These are phyloP conservation scores for Talaromyces wortmannii DNA, from an alignment of 495 filamentous ascomycete genomes.

Conservation along the genomic window DNA sequence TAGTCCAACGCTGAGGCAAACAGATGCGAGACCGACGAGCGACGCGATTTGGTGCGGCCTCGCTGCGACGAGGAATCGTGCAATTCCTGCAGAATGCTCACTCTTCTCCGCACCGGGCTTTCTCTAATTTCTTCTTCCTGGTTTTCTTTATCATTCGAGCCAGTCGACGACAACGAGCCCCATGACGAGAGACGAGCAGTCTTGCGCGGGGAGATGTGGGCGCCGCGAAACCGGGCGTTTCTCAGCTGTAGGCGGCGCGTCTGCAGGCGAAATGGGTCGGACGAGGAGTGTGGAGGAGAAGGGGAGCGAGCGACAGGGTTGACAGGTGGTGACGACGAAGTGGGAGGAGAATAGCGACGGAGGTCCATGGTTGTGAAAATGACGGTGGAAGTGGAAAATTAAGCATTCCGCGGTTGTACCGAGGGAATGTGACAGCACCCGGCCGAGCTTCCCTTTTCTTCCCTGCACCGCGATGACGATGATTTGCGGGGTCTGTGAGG, in stretches of 20 bases:
- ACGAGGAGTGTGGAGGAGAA: neutral
- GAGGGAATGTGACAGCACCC: neutral
- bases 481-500: neutral
- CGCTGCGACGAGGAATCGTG: conserved; percentile 15
- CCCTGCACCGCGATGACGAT: neutral
- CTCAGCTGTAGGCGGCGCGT: conserved; percentile 21
- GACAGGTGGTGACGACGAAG: neutral
- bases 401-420: neutral
- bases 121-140: neutral
- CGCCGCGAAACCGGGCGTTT: conserved; percentile 24
- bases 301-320: neutral
- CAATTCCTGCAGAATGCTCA: conserved; percentile 22
- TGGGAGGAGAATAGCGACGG: neutral
- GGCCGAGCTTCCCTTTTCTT: neutral
- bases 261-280: conserved; percentile 15
- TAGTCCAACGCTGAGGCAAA: conserved; percentile 10
- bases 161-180: conserved; percentile 4
- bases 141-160: conserved; percentile 7
- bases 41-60: conserved; percentile 7
- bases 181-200: conserved; percentile 6
- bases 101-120: conserved; percentile 6
- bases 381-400: neutral
- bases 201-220: conserved; percentile 13
- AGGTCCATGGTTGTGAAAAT: neutral
- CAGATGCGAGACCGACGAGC: conserved; percentile 9